Evolutionary conservation across 208 protist genomes (phyloP), one percentile per base, ranked within the genome.

Genomic region (Perkinsela sp.): DNA sequence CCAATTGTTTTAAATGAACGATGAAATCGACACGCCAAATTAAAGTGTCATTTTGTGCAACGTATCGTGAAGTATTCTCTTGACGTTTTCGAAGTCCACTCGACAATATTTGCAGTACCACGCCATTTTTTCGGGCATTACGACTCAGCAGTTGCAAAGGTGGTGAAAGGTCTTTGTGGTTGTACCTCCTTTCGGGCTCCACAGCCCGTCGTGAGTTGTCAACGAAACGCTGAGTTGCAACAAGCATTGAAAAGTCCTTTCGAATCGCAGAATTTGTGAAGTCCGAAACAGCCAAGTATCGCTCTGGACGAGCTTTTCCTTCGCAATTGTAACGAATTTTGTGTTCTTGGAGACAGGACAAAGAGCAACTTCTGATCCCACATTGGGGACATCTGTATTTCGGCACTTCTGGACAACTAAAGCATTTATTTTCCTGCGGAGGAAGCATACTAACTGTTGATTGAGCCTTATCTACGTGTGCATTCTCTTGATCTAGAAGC

Each of bases 101-200:
- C 0, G 86, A 92, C 13, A 77, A 84, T 69, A 92, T 85, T 70
- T 92, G 83, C 68, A 82, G 89, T 15, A 90, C 73, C 0, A 92
- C 82, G 28, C 86, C 86, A n/a, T 84, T 74, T 31, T 77, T 76
- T 66, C 80, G 78, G 0, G 84, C 84, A 0, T 82, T 82, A 68
- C 86, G 77, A 28, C 84, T 82, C 68, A 92, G 72, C 13, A 81
- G 78, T 68, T 81, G 74, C n/a, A 89, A 77, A 1, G 77, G 78
- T 0, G 80, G 83, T 0, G 82, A 81, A 29, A 89, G 76, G 1
- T 77, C 77, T 40, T 77, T 74, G 76, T 77, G 86, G 31, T 73
- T 82, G 73, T 84, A 87, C 2, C 74, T 57, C 22, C 22, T 57
- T 57, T 57, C 40, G 22, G 40, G 40, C 22, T 6, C 40, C 22